Evolutionary conservation across 257 asterid species (phyloP).

Genomic region (Salvia rosmarinus): DNA sequence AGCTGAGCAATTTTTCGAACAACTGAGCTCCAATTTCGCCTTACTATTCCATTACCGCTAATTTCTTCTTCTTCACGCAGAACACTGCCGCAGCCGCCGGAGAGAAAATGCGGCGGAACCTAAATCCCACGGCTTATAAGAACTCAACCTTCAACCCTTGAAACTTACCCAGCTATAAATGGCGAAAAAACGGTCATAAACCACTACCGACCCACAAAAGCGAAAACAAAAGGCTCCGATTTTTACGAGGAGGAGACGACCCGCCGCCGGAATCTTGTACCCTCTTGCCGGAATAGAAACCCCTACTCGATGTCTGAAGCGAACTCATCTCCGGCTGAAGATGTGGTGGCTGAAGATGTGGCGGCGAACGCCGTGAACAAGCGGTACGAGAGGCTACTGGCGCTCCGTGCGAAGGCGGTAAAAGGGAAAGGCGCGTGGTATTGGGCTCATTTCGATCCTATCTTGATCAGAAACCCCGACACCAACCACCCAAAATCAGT

Average conservation of each 20-base stretch:
- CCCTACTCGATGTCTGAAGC: constrained; percentile 49
- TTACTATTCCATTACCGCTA: neutral
- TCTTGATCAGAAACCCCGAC: constrained; percentile 65
- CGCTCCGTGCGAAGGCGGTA: constrained; percentile 78
- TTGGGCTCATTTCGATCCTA: constrained; percentile 92
- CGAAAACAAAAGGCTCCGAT: neutral
- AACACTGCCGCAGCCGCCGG: constrained; percentile 47
- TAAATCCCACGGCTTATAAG: constrained; percentile 30
- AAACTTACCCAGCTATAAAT: constrained; percentile 24
- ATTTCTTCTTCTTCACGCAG: constrained; percentile 25
- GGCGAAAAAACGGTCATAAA: constrained; percentile 37
- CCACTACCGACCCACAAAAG: constrained; percentile 13
- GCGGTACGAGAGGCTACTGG: constrained; percentile 70
- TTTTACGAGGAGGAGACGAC: constrained; percentile 8
- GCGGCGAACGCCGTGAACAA: constrained; percentile 63
- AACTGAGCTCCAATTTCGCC: neutral
- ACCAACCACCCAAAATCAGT: constrained; percentile 73
- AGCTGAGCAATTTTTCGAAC: constrained; percentile 40
- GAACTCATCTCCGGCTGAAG: constrained; percentile 45
- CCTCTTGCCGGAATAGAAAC: neutral
- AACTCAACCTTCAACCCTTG: constrained; percentile 1
- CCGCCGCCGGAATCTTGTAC: neutral
- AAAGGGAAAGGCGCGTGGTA: constrained; percentile 99
- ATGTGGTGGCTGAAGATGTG: constrained; percentile 53
- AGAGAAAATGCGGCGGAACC: constrained; percentile 30